Percentiles rank a stretch among this genome's conserved stretches.
These are phyloP conservation scores for Adansonia digitata DNA, from an alignment of 345 rosid genomes.

Conservation along the genomic window DNA sequence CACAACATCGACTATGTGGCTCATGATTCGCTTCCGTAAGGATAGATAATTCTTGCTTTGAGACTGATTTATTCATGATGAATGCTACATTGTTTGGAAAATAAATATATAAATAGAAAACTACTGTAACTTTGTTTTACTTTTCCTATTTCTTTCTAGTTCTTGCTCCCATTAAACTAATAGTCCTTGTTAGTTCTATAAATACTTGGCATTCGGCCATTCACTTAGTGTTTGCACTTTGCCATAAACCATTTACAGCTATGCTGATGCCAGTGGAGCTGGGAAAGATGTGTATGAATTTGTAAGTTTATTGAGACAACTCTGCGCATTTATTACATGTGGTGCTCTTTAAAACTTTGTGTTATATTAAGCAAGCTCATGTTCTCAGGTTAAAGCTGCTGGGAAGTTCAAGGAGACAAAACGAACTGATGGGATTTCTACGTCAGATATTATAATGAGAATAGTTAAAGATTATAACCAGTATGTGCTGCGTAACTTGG, in stretches of 20 bases:
- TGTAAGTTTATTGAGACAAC: constrained; percentile 44
- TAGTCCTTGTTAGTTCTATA: not conserved
- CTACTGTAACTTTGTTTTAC: not conserved
- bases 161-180: not conserved
- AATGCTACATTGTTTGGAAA: not conserved
- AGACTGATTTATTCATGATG: not conserved
- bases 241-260: constrained; percentile 34
- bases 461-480: constrained; percentile 94
- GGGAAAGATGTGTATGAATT: constrained; percentile 89
- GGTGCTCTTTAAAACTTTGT: not conserved
- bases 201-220: not conserved
- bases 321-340: constrained; percentile 5
- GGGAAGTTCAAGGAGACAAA: constrained; percentile 89
- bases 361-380: constrained; percentile 17
- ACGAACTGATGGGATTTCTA: constrained; percentile 93
- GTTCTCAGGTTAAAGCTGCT: constrained; percentile 65
- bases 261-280: constrained; percentile 90
- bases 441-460: constrained; percentile 90
- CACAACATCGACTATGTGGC: constrained; percentile 78
- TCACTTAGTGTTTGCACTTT: not conserved
- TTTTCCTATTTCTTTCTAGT: not conserved
- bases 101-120: not conserved
- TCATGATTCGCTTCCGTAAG: constrained; percentile 93
- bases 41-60: constrained; percentile 3
- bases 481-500: constrained; percentile 89